A percentile compares a stretch with the other conserved stretches of the same genome.
phyloP scores from a whole-genome alignment of 1,284 basidiomycete genomes.

The Uromyces viciae-fabae region DNA sequence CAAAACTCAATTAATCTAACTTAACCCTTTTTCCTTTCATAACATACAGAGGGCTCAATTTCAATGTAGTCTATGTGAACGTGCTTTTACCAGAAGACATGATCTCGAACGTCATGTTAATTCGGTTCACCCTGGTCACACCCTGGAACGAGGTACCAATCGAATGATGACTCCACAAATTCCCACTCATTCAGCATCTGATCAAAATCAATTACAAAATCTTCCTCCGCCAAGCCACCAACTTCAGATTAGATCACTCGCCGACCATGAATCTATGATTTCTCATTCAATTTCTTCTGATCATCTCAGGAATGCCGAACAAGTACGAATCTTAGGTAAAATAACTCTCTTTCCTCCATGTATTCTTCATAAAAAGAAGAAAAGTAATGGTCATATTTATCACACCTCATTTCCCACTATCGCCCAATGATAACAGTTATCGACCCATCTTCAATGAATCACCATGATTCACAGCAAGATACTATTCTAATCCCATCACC shows the following conservation, averaged over 20 bases:
- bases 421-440: background rate
- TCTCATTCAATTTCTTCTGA: background rate
- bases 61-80: conserved; percentile 32
- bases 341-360: background rate
- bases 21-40: background rate
- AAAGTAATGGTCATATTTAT: background rate
- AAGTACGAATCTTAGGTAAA: conserved; percentile 14
- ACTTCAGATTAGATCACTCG: background rate
- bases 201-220: background rate
- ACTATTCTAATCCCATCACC: background rate
- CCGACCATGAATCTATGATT: background rate
- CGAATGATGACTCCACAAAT: background rate
- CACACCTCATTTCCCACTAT: background rate
- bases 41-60: conserved; percentile 37
- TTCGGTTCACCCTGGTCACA: conserved; percentile 43
- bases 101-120: conserved; percentile 41
- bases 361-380: background rate
- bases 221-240: background rate
- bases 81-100: conserved; percentile 39
- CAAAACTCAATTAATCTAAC: background rate
- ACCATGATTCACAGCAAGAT: background rate
- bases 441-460: background rate
- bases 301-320: background rate
- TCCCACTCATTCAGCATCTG: background rate
- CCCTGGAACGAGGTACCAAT: background rate